A percentile compares a stretch with the other conserved stretches of the same genome.
phyloP scores from a whole-genome alignment of 108 stramenopile species.

The Cyclotella sp. region DNA sequence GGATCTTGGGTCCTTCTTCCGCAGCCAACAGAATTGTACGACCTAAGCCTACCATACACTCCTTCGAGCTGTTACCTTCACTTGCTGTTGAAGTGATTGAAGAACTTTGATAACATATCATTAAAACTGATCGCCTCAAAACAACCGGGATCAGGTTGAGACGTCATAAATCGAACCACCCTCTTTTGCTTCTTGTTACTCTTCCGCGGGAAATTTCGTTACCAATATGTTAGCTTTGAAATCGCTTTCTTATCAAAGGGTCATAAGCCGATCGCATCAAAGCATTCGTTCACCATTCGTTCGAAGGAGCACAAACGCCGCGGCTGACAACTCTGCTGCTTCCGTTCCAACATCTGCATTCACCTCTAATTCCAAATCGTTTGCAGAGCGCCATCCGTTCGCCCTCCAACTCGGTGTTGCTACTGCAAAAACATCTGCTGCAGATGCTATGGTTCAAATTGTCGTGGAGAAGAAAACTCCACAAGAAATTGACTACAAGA shows the following conservation, averaged over 20 bases:
- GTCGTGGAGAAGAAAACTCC: slow-evolving; percentile 74
- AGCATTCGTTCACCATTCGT: neutral
- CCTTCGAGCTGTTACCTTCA: no score
- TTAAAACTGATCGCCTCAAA: no score
- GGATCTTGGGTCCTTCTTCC: no score
- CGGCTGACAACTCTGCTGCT: neutral
- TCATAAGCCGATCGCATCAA: slow-evolving; percentile 10
- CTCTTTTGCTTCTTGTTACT: no score
- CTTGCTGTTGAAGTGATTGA: no score
- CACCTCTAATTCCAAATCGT: slow-evolving; percentile 33
- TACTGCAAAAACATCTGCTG: slow-evolving; percentile 82
- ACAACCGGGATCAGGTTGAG: no score
- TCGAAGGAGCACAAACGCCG: slow-evolving; percentile 4
- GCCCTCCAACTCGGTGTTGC: slow-evolving; percentile 82
- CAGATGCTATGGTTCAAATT: slow-evolving; percentile 85
- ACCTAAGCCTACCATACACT: no score
- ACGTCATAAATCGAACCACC: no score
- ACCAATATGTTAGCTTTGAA: slow-evolving; percentile 5
- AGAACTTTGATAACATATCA: no score
- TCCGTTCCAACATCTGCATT: neutral
- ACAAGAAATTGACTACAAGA: slow-evolving; percentile 82
- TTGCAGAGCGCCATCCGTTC: slow-evolving; percentile 79
- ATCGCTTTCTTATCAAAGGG: neutral
- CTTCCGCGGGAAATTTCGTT: neutral
- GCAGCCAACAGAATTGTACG: no score